Evolutionary conservation across 2,329 filamentous ascomycete genomes (phyloP).

Genomic region (Penicillium paneum): DNA sequence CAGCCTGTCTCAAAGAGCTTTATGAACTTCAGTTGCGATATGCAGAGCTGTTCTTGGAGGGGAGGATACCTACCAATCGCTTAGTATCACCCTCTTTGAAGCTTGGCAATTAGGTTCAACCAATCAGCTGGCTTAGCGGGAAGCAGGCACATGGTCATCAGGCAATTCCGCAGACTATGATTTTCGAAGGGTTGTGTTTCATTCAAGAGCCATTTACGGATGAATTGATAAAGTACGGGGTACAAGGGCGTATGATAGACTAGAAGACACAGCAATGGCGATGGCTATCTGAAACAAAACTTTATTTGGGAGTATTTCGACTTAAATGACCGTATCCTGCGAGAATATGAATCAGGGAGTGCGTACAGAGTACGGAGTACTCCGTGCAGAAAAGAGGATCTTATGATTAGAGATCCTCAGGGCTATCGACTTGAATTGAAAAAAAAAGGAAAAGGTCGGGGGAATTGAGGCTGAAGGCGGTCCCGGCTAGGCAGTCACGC

Average conservation of each 20-base stretch:
- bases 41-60: neutral
- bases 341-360: neutral
- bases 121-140: neutral
- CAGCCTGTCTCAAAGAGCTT: neutral
- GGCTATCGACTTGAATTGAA: too few relatives aligned
- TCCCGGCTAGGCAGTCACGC: neutral
- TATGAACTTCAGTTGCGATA: neutral
- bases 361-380: too few relatives aligned
- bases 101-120: constrained; percentile 2
- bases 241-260: too few relatives aligned
- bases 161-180: neutral
- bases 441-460: too few relatives aligned
- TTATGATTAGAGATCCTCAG: too few relatives aligned
- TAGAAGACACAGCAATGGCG: too few relatives aligned
- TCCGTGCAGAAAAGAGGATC: too few relatives aligned
- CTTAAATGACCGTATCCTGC: too few relatives aligned
- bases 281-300: too few relatives aligned
- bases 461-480: neutral
- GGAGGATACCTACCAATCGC: neutral
- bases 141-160: neutral
- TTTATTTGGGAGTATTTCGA: too few relatives aligned
- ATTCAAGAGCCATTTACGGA: too few relatives aligned
- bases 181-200: neutral
- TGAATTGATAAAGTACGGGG: too few relatives aligned
- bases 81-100: constrained; percentile 6